Conservation (phyloP, 2,329 filamentous ascomycete genomes). For the Chalaropsis thielavioides region DNA sequence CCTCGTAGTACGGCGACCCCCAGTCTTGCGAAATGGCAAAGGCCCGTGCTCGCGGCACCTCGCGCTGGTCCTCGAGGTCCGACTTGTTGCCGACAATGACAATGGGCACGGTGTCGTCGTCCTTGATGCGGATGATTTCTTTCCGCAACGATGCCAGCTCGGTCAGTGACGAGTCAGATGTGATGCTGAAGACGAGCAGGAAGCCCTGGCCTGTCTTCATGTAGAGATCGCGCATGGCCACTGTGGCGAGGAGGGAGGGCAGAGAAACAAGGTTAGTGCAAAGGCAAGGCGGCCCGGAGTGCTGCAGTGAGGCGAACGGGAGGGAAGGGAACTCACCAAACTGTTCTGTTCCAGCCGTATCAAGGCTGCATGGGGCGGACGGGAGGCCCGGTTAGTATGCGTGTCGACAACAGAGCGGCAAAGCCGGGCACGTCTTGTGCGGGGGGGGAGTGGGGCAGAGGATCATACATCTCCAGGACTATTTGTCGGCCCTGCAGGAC, state of each 20-base stretch:
- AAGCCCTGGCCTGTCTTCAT: constrained; percentile 92
- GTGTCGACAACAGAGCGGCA: neutral
- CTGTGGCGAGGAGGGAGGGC: constrained; percentile 24
- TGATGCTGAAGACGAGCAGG: constrained; percentile 83
- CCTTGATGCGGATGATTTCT: constrained; percentile 83
- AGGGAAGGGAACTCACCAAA: constrained; percentile 52
- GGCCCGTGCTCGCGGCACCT: constrained; percentile 61
- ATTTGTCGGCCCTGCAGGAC: constrained; percentile 61
- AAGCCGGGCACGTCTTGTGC: neutral
- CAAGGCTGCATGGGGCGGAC: constrained; percentile 41
- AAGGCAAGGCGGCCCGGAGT: neutral
- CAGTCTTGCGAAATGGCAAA: constrained; percentile 77
- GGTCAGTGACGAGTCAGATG: constrained; percentile 65
- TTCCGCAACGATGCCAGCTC: constrained; percentile 71
- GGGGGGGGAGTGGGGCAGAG: neutral
- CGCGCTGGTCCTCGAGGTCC: constrained; percentile 73
- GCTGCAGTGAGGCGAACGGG: neutral
- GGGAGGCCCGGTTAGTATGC: neutral
- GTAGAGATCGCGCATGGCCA: constrained; percentile 64
- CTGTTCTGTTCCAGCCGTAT: constrained; percentile 83
- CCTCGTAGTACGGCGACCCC: constrained; percentile 84
- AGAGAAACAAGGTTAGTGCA: constrained; percentile 16
- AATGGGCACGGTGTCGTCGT: constrained; percentile 70
- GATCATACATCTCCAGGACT: constrained; percentile 67
- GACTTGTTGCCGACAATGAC: constrained; percentile 89